Base-by-base conservation (phyloP, 768 basidiomycete species). In the Zangia roseola region DNA sequence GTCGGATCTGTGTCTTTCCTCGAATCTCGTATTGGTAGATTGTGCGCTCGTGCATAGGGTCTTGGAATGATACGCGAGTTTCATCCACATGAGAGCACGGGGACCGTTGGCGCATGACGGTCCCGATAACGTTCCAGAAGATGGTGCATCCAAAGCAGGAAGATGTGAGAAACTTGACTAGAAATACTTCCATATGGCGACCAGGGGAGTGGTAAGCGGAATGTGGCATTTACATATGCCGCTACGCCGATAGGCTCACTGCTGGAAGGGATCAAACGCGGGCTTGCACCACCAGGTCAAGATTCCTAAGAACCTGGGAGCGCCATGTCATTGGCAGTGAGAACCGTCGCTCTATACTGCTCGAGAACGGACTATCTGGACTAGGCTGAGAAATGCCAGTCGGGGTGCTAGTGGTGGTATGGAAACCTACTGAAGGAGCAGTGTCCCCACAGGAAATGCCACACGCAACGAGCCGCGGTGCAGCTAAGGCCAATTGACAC, bases 151-250 rank as follows among this genome's bases (percentile, higher is more conserved):
- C 38, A 23, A 28, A 38, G 12, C 26, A 44, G 33, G 50, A 40
- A 25, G 16, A 45, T 44, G 52, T 53, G 55, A 40, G 44, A 46
- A 26, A 46, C 10, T 49, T 13, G 4, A 3, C 30, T 33, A 12
- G 24, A 60, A 63, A 64, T 58, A 52, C 21, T 43, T 13, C 16
- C 44, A 7, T 10, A 40, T 30, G 30, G 30, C 14, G 13, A 30
- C 25, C 45, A 35, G 25, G n/a, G 17, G 40, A 36, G 38, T 19
- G 37, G 28, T 28, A 42, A 38, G 43, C 42, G 12, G 13, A 42
- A 28, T 30, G 13, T 36, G 42, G 14, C 14, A 44, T 45, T 54
- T 50, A 63, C 58, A 60, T 53, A 60, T 54, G 40, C n/a, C 21
- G 2, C 25, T 24, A 28, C 16, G 23, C 52, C n/a, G 51, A 65